phyloP scores from a whole-genome alignment of 495 filamentous ascomycete genomes.

The Aspergillus homomorphus region DNA sequence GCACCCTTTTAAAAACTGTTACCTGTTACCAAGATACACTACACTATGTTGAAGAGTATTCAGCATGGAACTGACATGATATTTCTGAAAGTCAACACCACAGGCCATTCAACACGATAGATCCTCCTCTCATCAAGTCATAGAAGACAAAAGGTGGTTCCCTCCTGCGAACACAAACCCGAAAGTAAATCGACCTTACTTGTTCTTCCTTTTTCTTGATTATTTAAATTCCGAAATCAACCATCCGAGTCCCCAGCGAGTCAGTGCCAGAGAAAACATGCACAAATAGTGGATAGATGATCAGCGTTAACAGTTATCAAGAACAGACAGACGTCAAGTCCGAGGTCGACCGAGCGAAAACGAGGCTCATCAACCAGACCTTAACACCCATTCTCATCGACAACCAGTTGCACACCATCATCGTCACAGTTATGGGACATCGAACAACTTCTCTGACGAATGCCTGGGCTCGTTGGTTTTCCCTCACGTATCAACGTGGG shows the following conservation, averaged over 20 bases:
- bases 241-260: too few species aligned
- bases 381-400: background rate
- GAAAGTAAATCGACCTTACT: background rate
- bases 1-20: too few species aligned
- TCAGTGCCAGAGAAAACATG: too few species aligned
- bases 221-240: background rate
- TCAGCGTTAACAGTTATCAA: background rate
- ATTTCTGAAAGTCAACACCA: background rate
- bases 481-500: too few species aligned
- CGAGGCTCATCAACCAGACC: background rate
- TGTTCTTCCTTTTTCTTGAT: too few species aligned
- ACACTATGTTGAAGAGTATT: too few species aligned
- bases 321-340: background rate
- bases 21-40: too few species aligned
- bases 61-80: too few species aligned
- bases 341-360: background rate
- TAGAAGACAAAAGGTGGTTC: slow-evolving; percentile 3
- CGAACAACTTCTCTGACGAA: slow-evolving; percentile 12
- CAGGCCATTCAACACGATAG: background rate
- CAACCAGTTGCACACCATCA: background rate
- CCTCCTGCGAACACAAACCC: background rate
- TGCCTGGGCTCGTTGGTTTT: background rate
- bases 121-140: background rate
- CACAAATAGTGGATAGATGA: background rate
- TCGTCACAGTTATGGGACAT: slow-evolving; percentile 8